phyloP scores from a whole-genome alignment of 2,329 filamentous ascomycete genomes.

The Colletotrichum euphorbiae region DNA sequence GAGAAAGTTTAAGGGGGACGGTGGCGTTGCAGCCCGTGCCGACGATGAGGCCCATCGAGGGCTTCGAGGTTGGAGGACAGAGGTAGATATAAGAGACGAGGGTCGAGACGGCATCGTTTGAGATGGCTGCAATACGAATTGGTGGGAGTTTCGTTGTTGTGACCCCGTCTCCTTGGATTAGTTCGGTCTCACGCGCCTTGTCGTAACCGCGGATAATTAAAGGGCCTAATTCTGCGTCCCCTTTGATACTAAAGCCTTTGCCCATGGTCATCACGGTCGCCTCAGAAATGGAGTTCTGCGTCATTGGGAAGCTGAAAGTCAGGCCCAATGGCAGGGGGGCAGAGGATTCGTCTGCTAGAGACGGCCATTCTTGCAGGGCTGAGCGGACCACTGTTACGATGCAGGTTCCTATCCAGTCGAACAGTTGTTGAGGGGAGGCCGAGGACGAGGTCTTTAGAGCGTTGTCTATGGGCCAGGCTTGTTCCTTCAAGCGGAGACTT shows the following conservation, averaged over 20 bases:
- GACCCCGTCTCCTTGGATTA: slow-evolving; percentile 21
- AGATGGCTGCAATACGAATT: slow-evolving; percentile 79
- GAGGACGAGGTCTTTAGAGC: slow-evolving; percentile 74
- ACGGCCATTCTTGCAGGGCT: slow-evolving; percentile 57
- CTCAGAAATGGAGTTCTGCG: slow-evolving; percentile 70
- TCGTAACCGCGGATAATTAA: slow-evolving; percentile 70
- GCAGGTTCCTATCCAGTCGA: slow-evolving; percentile 83
- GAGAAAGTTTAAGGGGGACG: slow-evolving; percentile 74
- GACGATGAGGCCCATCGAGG: slow-evolving; percentile 83
- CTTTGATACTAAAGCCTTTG: slow-evolving; percentile 74
- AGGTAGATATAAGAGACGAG: slow-evolving; percentile 82
- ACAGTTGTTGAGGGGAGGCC: slow-evolving; percentile 74
- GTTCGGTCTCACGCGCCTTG: slow-evolving; percentile 50
- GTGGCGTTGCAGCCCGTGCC: slow-evolving; percentile 87
- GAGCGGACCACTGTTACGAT: slow-evolving; percentile 79
- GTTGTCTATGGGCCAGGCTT: slow-evolving; percentile 79
- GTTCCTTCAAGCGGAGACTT: slow-evolving; percentile 72
- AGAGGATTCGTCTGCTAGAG: slow-evolving; percentile 55
- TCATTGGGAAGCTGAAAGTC: slow-evolving; percentile 78
- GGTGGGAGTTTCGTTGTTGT: slow-evolving; percentile 61
- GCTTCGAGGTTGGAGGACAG: slow-evolving; percentile 69
- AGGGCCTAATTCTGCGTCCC: slow-evolving; percentile 69
- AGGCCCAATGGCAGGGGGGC: slow-evolving; percentile 69
- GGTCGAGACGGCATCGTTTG: slow-evolving; percentile 85
- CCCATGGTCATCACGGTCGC: slow-evolving; percentile 77